Evolutionary conservation across 208 protist genomes (phyloP), one percentile per base, ranked within the genome.

Genomic region (Acanthamoeba triangularis): DNA sequence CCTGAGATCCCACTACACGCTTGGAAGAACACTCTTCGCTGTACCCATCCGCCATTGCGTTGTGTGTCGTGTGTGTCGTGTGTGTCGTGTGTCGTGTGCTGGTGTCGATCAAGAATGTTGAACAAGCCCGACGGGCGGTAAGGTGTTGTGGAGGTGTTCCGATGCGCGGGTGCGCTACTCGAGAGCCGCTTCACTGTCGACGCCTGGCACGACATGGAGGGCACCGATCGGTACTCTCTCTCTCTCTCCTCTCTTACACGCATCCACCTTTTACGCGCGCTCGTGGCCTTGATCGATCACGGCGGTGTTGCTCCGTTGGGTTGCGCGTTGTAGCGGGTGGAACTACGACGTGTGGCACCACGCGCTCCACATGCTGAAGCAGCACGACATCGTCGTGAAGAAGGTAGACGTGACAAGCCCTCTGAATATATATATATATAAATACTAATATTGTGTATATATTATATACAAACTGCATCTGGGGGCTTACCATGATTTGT

Each of bases 271-370:
- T 16, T 16, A 59, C 52, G 7, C 52, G 52, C 52, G 52, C 52
- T 7, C 11, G 52, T 16, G 7, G 52, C 49, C 49, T 52, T 4
- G 11, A 67, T 33, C 8, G 25, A 67, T 33, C 61, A 23, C 28
- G 20, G 16, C 20, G 16, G 20, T 5, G 8, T 23, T 5, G 16
- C 16, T 67, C 20, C 61, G 20, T 30, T 67, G 3, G 28, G 28
- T 3, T 5, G 49, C 7, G 49, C 20, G n/a, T n/a, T n/a, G 33
- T 10, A 78, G 69, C 8, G 69, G 69, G 14, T 78, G 69, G 69
- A 35, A 78, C 37, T 78, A 78, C 69, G 69, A 78, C 20, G n/a
- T 78, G 35, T 78, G 69, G 69, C 69, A 78, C 37, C 14, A 78
- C 35, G 69, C 69, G 4, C 69, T 78, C 69, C 69, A 78, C 35